Evolutionary conservation across 371 early-diverging fungal genomes (phyloP), one percentile per base, ranked within the genome.

Genomic region (Basidiobolus meristosporus): DNA sequence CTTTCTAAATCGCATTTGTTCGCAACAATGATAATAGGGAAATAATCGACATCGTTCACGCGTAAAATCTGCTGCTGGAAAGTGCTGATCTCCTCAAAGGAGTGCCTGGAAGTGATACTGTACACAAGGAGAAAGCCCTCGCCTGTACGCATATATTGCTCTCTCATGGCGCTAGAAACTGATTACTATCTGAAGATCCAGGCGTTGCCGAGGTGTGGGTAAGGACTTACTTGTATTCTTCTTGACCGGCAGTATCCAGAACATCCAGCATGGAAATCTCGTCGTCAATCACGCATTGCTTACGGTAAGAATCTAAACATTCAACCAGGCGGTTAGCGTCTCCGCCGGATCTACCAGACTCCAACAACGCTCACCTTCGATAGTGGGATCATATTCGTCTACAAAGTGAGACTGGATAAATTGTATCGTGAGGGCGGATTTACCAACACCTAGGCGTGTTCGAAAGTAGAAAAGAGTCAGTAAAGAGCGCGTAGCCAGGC

Each of bases 341-440:
- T n/a, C n/a, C n/a, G n/a, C n/a, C n/a, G n/a, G n/a, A n/a, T 34
- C 18, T 7, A n/a, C 34, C 7, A 7, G 6, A 48, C 37, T n/a
- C 16, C 31, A 4, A n/a, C 34, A 9, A 12, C 22, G 9, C 36
- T 31, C 56, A 75, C 76, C 77, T 62, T 90, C 90, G 36, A 91
- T 89, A 4, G 91, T 91, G 23, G 91, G 91, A 54, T 89, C 92
- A 51, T 91, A 88, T 44, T 87, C 87, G 47, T 90, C 86, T 16
- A 82, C 80, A 51, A 90, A 91, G 40, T 80, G 79, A 7, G 77
- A 75, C 57, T 84, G 85, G 35, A 88, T 83, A 54, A 87, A 89
- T 52, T 84, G 84, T 34, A 88, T 85, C 10, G 90, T 86, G 15
- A 90, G 56, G 38, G 90, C 88, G 19, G 85, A 83, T 62, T 89